Conservation (phyloP, 495 filamentous ascomycete genomes). For the Annulohypoxylon stygium region DNA sequence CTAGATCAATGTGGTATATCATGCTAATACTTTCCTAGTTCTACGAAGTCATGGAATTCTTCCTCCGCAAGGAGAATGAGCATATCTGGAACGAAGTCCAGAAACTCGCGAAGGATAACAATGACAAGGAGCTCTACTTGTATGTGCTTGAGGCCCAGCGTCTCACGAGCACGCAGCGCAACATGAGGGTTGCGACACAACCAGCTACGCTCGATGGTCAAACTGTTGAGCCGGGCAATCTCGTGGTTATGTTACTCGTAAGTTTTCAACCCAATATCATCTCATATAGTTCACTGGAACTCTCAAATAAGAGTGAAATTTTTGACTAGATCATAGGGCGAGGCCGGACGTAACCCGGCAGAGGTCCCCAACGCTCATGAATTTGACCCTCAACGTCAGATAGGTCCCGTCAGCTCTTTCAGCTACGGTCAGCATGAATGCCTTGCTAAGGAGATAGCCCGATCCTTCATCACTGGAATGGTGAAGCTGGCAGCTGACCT, state of each 20-base stretch:
- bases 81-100: conserved; percentile 65
- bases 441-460: conserved; percentile 47
- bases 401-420: conserved; percentile 37
- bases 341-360: conserved; percentile 46
- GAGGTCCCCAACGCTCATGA: conserved; percentile 39
- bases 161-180: conserved; percentile 49
- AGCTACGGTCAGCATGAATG: conserved; percentile 54
- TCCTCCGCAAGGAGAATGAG: conserved; percentile 59
- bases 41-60: conserved; percentile 59
- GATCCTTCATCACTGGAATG: conserved; percentile 45
- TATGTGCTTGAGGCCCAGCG: conserved; percentile 53
- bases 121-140: conserved; percentile 50
- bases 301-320: not conserved
- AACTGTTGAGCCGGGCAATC: conserved; percentile 44
- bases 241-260: conserved; percentile 52
- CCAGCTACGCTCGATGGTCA: conserved; percentile 47
- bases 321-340: conserved; percentile 39
- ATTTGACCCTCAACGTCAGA: conserved; percentile 45
- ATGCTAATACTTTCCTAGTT: conserved; percentile 51
- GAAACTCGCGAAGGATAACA: conserved; percentile 53
- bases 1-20: not conserved
- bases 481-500: conserved; percentile 53
- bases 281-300: not conserved
- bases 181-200: conserved; percentile 45
- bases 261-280: conserved; percentile 20